phyloP scores from a whole-genome alignment of 2,329 filamentous ascomycete genomes.

The Pseudogymnoascus sp. region DNA sequence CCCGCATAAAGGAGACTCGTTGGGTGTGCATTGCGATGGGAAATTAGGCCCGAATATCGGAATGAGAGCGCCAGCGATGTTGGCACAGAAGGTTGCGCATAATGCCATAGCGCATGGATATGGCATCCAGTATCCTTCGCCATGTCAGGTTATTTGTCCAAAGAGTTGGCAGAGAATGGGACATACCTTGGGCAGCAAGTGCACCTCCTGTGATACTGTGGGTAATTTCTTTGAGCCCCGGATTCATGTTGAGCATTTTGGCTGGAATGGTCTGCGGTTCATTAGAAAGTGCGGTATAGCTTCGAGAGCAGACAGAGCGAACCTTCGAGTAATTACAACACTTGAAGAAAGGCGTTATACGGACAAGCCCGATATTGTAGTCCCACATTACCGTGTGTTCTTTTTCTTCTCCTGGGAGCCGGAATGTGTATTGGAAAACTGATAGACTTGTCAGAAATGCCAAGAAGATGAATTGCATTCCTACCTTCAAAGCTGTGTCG shows the following conservation, averaged over 20 bases:
- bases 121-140: conserved; percentile 89
- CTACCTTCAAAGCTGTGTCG: conserved; percentile 82
- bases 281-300: conserved; percentile 6
- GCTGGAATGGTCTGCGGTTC: conserved; percentile 68
- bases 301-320: conserved; percentile 20
- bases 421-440: conserved; percentile 84
- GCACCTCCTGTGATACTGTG: conserved; percentile 93
- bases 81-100: conserved; percentile 81
- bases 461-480: conserved; percentile 16
- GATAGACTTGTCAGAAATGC: conserved; percentile 19
- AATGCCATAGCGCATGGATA: conserved; percentile 78
- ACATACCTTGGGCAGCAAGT: conserved; percentile 74
- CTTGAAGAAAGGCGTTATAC: conserved; percentile 93
- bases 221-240: conserved; percentile 78
- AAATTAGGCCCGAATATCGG: conserved; percentile 86
- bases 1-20: conserved; percentile 54
- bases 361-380: conserved; percentile 87
- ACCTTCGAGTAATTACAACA: conserved; percentile 83
- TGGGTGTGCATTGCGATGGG: conserved; percentile 59
- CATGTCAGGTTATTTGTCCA: conserved; percentile 9
- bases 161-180: neutral
- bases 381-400: conserved; percentile 88
- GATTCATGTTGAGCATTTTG: conserved; percentile 71
- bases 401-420: conserved; percentile 55
- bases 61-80: conserved; percentile 76